Evolutionary conservation across 352 stramenopile species (phyloP), one percentile per base, ranked within the genome.

Genomic region (Elongisporangium prolatum): DNA sequence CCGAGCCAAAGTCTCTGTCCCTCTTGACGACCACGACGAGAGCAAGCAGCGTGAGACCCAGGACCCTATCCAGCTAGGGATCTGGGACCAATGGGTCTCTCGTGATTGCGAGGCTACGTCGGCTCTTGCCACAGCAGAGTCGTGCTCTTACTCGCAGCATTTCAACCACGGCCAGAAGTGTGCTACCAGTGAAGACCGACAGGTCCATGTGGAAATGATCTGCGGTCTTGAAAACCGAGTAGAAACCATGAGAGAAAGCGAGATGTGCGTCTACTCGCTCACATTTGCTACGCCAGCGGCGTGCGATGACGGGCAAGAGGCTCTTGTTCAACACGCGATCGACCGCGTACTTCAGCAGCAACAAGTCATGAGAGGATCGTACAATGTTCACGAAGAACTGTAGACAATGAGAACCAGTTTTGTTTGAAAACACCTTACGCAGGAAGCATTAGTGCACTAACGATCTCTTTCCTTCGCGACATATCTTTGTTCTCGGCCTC

Each of bases 221-320:
- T 98, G 93, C 65, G 89, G 88, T 13, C 50, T 59, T 11, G 65
- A 67, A 10, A 94, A 91, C 55, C 84, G 79, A 48, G 61, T 98
- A 1, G 13, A 95, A n/a, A 84, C 75, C 9, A 80, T 96, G 7
- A 84, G 97, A 52, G 93, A 98, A 69, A 78, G 83, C 24, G 76
- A 94, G 54, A 98, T 95, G 64, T 98, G 93, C 60, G 63, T 84
- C 28, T 98, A 98, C 67, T 73, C 83, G 14, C 74, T 98, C 52
- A 61, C 56, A 49, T 96, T 98, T 55, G 84, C 71, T 54, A 88
- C 82, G 0, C 78, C 82, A 0, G 82, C 78, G 2, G 80, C 77
- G 8, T 94, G 82, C 53, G 62, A 67, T 16, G 20, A 18, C 11
- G 25, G 34, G 4, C 57, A 85, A 57, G 40, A 69, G 21, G 28